Conservation (phyloP, 345 rosid species). For the Brassica carinata region DNA sequence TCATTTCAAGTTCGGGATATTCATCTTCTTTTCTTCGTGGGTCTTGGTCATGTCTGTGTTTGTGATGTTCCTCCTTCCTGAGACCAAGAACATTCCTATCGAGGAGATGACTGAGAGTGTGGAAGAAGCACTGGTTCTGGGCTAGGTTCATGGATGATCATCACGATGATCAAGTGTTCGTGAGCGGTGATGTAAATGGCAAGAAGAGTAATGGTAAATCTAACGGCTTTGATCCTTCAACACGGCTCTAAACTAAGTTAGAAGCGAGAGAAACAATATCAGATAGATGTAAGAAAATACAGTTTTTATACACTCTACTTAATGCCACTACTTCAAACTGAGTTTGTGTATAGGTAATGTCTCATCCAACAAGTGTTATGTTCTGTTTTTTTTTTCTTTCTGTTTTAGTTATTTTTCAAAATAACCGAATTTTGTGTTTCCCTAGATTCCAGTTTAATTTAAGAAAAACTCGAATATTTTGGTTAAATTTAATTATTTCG, state of each 20-base stretch:
- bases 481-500: not conserved
- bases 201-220: constrained; percentile 42
- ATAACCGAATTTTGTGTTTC: not conserved
- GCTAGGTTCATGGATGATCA: constrained; percentile 69
- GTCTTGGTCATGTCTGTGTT: constrained; percentile 81
- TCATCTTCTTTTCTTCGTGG: constrained; percentile 92
- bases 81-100: constrained; percentile 91
- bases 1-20: constrained; percentile 89
- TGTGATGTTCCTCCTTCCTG: constrained; percentile 74
- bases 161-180: constrained; percentile 9
- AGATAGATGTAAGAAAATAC: not conserved
- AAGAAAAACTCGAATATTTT: no score
- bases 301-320: constrained; percentile 10
- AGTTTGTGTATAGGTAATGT: constrained; percentile 5
- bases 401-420: not conserved
- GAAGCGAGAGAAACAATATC: constrained; percentile 8
- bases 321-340: constrained; percentile 1
- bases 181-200: constrained; percentile 1
- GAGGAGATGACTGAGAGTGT: constrained; percentile 96
- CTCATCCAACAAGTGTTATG: constrained; percentile 1
- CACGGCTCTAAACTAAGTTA: constrained; percentile 30
- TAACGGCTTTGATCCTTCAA: constrained; percentile 55
- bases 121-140: constrained; percentile 98
- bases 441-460: no score
- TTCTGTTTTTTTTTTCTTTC: not conserved